Base-by-base conservation (phyloP, 345 rosid species). In the Hevea brasiliensis region DNA sequence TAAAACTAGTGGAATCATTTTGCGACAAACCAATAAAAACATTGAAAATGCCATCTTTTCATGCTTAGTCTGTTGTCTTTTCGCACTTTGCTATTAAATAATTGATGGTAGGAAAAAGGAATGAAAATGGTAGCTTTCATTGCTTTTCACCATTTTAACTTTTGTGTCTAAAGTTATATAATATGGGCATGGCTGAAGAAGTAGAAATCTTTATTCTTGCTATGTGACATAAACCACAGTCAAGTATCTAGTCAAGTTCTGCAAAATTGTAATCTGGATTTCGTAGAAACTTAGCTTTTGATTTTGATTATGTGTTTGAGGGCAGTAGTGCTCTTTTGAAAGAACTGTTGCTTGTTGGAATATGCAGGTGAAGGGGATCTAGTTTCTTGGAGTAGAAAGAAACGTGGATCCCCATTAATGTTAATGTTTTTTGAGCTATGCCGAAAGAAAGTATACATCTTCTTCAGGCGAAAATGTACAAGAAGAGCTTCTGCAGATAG, bases 21-120 rank as follows among this genome's bases (percentile, higher is more conserved):
- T 7, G 15, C 10, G 41, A 60, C 56, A 45, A 60, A 12, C 47
- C 58, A 59, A 60, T 59, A 45, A 29, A 60, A 20, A 23, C n/a
- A 12, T 14, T 11, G 24, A 20, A 29, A 35, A 48, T 7, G 6
- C 35, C 4, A 50, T 72, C 68, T 61, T 61, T 48, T 72, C 75
- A 47, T 32, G 37, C 37, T 32, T 32, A 32, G 37, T 32, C 37
- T 32, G 37, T 32, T 4, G 37, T 32, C 37, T 32, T 32, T 32
- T 32, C 37, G 37, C 75, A 61, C 59, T 72, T 47, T 48, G 24
- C 67, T 71, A 61, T 60, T 50, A 20, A 23, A 62, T 72, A 62
- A 72, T 72, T 72, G 75, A 62, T 62, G 48, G n/a, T 26, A 61
- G 35, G 67, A 61, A 61, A 71, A 32, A 5, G 26, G 44, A 14